phyloP scores from a whole-genome alignment of 1,139 yeast species.

The Saccharomyces hybrid region DNA sequence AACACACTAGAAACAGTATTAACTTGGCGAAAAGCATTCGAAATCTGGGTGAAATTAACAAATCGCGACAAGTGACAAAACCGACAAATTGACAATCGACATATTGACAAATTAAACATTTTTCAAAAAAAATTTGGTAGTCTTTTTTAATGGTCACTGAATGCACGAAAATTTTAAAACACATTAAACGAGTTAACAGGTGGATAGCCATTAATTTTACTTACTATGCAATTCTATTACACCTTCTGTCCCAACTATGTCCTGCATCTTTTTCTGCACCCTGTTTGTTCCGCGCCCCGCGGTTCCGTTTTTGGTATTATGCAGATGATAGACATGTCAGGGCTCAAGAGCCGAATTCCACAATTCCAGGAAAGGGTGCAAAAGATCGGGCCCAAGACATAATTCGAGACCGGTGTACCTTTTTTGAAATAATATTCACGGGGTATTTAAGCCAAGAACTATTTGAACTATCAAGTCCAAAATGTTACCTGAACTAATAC shows the following conservation, averaged over 20 bases:
- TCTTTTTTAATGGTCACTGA: background rate
- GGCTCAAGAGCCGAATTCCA: background rate
- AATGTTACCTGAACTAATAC: background rate
- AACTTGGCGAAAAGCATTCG: background rate
- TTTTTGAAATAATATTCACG: background rate
- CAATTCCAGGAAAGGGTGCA: background rate
- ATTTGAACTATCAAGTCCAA: background rate
- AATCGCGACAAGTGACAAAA: background rate
- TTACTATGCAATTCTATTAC: background rate
- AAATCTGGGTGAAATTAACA: background rate
- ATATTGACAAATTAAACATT: background rate
- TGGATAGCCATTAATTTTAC: background rate
- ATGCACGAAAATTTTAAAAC: background rate
- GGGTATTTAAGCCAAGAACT: background rate
- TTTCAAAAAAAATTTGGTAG: background rate
- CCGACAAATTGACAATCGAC: background rate
- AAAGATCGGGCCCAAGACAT: background rate
- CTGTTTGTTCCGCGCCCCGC: background rate
- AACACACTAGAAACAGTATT: background rate
- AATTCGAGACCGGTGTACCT: background rate
- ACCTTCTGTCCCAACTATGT: background rate
- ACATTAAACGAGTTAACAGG: background rate
- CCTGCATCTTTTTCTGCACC: background rate
- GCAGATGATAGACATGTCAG: background rate
- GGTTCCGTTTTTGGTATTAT: background rate